A percentile compares a stretch with the other conserved stretches of the same genome.
These are phyloP conservation scores for Phaeolepiota aurea DNA, from an alignment of 768 basidiomycete species.

Conservation along the genomic window DNA sequence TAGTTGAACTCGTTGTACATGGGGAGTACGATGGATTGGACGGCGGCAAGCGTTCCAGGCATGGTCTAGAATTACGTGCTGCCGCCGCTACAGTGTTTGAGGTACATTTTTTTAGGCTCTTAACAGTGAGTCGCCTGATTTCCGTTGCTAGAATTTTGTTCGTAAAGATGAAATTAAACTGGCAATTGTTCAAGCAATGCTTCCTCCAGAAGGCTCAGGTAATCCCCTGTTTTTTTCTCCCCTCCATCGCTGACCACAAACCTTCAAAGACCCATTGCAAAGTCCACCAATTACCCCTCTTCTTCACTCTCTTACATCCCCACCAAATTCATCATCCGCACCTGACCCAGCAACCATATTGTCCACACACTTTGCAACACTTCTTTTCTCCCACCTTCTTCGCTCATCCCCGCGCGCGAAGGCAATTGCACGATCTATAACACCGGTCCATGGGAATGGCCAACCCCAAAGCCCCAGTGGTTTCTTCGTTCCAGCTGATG, in stretches of 20 bases:
- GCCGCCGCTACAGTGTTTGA: slow-evolving; percentile 81
- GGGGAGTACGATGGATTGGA: slow-evolving; percentile 80
- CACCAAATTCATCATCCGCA: slow-evolving; percentile 44
- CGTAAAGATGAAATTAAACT: slow-evolving; percentile 63
- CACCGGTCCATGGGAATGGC: slow-evolving; percentile 34
- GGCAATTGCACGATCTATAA: slow-evolving; percentile 52
- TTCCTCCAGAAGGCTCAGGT: slow-evolving; percentile 45
- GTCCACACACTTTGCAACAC: slow-evolving; percentile 64
- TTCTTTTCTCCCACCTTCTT: slow-evolving; percentile 77
- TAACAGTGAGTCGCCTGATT: slow-evolving; percentile 1
- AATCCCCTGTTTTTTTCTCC: not conserved
- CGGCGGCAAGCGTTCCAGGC: slow-evolving; percentile 49
- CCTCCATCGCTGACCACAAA: not conserved
- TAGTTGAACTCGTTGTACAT: slow-evolving; percentile 76
- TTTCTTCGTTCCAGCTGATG: slow-evolving; percentile 78
- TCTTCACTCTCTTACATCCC: slow-evolving; percentile 55
- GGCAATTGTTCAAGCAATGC: slow-evolving; percentile 66
- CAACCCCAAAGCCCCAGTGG: slow-evolving; percentile 24
- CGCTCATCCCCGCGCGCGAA: slow-evolving; percentile 60
- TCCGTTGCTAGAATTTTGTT: slow-evolving; percentile 62
- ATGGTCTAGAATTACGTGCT: slow-evolving; percentile 65
- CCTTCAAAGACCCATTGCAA: slow-evolving; percentile 19
- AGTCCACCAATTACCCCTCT: slow-evolving; percentile 54
- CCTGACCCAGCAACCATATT: slow-evolving; percentile 49
- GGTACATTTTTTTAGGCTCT: slow-evolving; percentile 28